Conservation (phyloP, 495 filamentous ascomycete genomes). For the Hypoxylon fragiforme region DNA sequence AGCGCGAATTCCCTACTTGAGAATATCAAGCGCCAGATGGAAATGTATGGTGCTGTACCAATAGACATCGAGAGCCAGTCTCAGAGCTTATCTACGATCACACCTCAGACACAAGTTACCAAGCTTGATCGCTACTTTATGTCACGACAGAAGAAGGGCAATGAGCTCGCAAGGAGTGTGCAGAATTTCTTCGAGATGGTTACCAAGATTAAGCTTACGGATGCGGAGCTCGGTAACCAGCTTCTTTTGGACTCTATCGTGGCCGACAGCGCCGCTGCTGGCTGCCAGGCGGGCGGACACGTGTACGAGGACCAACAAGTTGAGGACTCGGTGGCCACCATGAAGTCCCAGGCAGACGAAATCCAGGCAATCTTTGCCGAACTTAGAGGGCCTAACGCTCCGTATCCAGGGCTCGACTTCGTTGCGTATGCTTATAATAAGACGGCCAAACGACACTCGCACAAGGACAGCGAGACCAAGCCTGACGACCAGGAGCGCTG, state of each 20-base stretch:
- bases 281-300: constrained; percentile 9
- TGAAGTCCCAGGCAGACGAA: constrained; percentile 27
- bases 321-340: constrained; percentile 31
- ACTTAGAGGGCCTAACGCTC: constrained; percentile 4
- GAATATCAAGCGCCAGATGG: constrained; percentile 27
- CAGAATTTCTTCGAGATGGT: constrained; percentile 30
- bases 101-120: constrained; percentile 1
- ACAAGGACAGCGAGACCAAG: constrained; percentile 8
- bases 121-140: constrained; percentile 30
- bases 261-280: constrained; percentile 25
- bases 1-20: constrained; percentile 11
- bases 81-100: background rate
- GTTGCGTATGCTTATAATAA: constrained; percentile 28
- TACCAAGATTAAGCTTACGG: constrained; percentile 24
- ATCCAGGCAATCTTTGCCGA: constrained; percentile 18
- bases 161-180: constrained; percentile 29
- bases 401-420: constrained; percentile 21
- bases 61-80: constrained; percentile 10
- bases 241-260: constrained; percentile 33
- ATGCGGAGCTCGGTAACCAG: constrained; percentile 29
- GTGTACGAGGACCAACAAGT: constrained; percentile 36
- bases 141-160: constrained; percentile 27
- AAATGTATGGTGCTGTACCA: constrained; percentile 30
- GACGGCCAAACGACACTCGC: constrained; percentile 10
- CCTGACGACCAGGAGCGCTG: constrained; percentile 16